Base-by-base conservation (phyloP, 2,329 filamentous ascomycete genomes). In the Hawksworthiomyces lignivorus region DNA sequence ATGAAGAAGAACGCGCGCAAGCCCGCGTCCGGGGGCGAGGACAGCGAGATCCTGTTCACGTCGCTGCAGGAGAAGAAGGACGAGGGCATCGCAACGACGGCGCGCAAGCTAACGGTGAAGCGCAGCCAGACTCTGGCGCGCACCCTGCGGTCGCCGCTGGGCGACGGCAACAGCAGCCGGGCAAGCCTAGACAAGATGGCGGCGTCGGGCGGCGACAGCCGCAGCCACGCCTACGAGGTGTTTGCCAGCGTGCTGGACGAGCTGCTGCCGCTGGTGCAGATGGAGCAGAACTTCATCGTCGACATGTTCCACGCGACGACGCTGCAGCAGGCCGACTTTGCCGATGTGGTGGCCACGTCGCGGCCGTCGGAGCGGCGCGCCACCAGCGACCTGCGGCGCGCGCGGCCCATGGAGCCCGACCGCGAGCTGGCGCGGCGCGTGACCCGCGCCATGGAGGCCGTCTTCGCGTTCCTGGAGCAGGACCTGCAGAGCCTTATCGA, bases 281-380 rank as follows among this genome's bases (percentile, higher is more conserved):
- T 90, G 60, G 92, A 98, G 63, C 90, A 98, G 60, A 97, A 96
- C 58, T 98, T 97, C 57, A 72, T 96, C 36, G 81, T 95, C n/a
- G 87, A 94, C 52, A 92, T 96, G 61, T 97, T 97, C 73, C 90
- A 97, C 54, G 79, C 92, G 20, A 86, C 84, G n/a, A 94, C 87
- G 2, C 70, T 90, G 21, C 82, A 88, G 54, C 82, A 80, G 27
- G 64, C 76, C 14, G 89, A 96, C 56, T 97, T 96, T 56, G 73
- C 84, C 1, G 92, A 97, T 50, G 75, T 82, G 3, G 82, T 96
- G 15, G 70, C 75, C 17, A 72, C 75, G 3, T 70, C 70, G 2
- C 65, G 73, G 19, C 87, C 88, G 7, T 75, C 80, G 31, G 72
- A 81, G 28, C 78, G 90, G 35, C 72, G 73, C 31, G 80, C 83